Evolutionary conservation across 75 land plant species (phyloP).

Genomic region (Pinus taeda): DNA sequence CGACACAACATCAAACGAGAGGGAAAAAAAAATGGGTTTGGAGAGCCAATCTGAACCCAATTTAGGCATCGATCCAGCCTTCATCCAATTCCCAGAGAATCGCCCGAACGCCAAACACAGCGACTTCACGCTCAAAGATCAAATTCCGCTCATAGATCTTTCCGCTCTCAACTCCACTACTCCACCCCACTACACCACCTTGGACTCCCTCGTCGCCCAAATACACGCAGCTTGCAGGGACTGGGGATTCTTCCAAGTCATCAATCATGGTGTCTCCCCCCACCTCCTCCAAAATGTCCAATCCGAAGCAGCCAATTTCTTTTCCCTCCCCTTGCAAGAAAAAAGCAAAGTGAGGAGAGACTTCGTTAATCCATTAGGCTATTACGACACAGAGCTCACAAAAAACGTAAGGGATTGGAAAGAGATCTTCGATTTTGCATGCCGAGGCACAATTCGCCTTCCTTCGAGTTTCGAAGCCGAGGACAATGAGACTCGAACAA

Average conservation of each 20-base stretch:
- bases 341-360: constrained; percentile 58
- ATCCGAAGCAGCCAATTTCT: constrained; percentile 44
- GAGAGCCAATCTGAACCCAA: too few species aligned
- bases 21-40: too few species aligned
- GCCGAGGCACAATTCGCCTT: constrained; percentile 16
- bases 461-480: constrained; percentile 24
- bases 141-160: constrained; percentile 67
- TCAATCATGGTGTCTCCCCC: constrained; percentile 68
- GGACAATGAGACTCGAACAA: neutral
- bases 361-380: constrained; percentile 54
- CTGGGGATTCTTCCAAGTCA: constrained; percentile 94
- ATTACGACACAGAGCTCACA: constrained; percentile 79
- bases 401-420: constrained; percentile 96
- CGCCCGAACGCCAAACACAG: neutral
- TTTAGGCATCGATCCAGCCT: neutral
- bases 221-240: constrained; percentile 53
- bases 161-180: neutral
- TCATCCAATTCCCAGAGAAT: neutral
- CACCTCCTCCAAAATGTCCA: constrained; percentile 40
- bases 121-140: neutral
- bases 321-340: constrained; percentile 43
- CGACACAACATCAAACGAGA: too few species aligned
- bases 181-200: neutral
- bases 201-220: constrained; percentile 1
- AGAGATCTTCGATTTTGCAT: constrained; percentile 69